Conservation (phyloP, 2,329 filamentous ascomycete species). For the Penicillium sp. region DNA sequence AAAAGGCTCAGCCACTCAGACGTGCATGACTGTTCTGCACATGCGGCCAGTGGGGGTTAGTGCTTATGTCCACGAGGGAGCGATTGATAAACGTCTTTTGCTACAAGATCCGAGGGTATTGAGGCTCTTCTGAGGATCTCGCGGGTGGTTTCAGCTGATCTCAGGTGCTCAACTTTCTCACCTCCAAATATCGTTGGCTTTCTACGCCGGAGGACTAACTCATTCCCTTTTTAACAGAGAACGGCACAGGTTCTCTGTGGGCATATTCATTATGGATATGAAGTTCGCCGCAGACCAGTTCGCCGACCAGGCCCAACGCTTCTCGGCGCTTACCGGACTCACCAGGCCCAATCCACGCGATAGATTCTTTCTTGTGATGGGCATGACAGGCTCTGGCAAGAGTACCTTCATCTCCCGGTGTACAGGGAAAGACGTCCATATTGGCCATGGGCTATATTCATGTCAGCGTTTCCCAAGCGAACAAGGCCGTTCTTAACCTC, state of each 20-base stretch:
- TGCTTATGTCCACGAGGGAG: no score
- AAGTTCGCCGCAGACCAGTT: not conserved
- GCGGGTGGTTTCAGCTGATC: no score
- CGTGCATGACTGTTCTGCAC: no score
- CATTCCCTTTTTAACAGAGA: no score
- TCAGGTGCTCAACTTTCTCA: no score
- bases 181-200: no score
- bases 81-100: no score
- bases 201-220: no score
- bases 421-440: slow-evolving; percentile 2
- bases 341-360: not conserved
- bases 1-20: no score
- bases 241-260: not conserved
- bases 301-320: slow-evolving; percentile 1
- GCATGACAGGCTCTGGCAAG: slow-evolving; percentile 5
- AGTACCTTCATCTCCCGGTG: slow-evolving; percentile 5
- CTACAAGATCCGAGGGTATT: not conserved
- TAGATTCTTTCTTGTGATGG: slow-evolving; percentile 4
- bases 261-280: not conserved
- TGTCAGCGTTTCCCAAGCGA: not conserved
- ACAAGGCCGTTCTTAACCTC: no score
- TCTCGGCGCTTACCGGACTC: slow-evolving; percentile 1
- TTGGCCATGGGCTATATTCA: slow-evolving; percentile 4
- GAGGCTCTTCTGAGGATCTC: not conserved
- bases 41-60: not conserved